Conservation (phyloP, 352 stramenopile species). For the Thraustochytrium striatum region DNA sequence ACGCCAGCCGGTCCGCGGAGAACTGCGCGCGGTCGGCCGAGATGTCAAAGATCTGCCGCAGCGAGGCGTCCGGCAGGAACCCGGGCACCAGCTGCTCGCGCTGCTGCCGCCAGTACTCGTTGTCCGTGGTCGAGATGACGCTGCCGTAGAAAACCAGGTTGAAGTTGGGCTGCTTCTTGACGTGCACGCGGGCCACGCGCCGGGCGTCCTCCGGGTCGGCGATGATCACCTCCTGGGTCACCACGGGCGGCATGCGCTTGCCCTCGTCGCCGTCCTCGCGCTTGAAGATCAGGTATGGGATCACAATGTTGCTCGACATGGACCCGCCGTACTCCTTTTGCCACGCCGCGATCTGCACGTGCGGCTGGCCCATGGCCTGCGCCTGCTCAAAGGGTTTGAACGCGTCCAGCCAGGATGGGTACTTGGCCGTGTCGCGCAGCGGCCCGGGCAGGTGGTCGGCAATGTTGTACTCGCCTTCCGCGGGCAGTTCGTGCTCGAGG, state of each 20-base stretch:
- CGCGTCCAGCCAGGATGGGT: conserved; percentile 5
- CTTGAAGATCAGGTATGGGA: not conserved
- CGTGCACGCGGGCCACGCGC: conserved; percentile 20
- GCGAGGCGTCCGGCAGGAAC: conserved; percentile 30
- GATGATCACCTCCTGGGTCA: conserved; percentile 14
- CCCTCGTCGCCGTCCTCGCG: conserved; percentile 24
- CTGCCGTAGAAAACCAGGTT: not conserved
- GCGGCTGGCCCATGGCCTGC: not conserved
- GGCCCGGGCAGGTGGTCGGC: conserved; percentile 1
- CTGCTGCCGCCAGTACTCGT: conserved; percentile 41
- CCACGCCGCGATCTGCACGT: conserved; percentile 37
- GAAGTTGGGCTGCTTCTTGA: conserved; percentile 37
- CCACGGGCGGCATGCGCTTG: not conserved
- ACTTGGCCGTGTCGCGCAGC: not conserved
- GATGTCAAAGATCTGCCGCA: conserved; percentile 6
- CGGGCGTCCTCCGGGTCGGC: conserved; percentile 31
- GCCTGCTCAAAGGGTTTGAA: not conserved
- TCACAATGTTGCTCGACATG: conserved; percentile 31
- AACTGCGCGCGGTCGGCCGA: not conserved
- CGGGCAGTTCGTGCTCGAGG: too few relatives aligned
- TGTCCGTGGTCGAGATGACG: conserved; percentile 46
- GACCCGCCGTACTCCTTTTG: conserved; percentile 19
- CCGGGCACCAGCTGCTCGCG: conserved; percentile 18
- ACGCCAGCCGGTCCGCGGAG: conserved; percentile 4
- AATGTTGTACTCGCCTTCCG: conserved; percentile 25